Evolutionary conservation across 169 alveolate species (phyloP).

Genomic region (Eimeria sp.): DNA sequence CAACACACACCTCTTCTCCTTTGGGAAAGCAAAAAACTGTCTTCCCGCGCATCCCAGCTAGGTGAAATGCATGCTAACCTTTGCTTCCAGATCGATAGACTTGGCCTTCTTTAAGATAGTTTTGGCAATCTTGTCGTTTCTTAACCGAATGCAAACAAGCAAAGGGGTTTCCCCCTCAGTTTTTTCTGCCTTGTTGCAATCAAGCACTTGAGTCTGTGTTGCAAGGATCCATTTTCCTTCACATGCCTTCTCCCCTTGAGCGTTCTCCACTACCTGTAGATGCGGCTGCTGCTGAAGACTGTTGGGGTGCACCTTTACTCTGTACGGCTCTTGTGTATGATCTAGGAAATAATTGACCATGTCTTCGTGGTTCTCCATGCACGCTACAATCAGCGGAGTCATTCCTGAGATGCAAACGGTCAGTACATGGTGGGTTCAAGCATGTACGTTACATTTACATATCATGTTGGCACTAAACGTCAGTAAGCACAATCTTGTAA

Average conservation of each 20-base stretch:
- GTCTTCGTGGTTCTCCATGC: conserved; percentile 80
- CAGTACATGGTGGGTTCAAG: background rate
- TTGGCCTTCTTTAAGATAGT: conserved; percentile 87
- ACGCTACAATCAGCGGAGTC: conserved; percentile 83
- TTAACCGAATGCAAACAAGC: conserved; percentile 90
- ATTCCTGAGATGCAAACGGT: conserved; percentile 27
- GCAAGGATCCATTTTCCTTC: conserved; percentile 79
- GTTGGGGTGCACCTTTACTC: conserved; percentile 59
- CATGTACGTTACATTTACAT: background rate
- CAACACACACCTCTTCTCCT: background rate
- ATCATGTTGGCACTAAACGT: background rate
- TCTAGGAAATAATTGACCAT: conserved; percentile 75
- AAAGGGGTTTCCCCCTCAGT: conserved; percentile 92
- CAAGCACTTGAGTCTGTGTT: conserved; percentile 83
- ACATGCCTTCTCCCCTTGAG: conserved; percentile 30
- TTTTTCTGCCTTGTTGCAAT: conserved; percentile 87
- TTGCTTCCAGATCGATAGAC: conserved; percentile 84
- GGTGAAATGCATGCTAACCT: conserved; percentile 25
- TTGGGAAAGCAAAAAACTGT: background rate
- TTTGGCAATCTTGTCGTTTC: conserved; percentile 90
- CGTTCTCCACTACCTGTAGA: conserved; percentile 52
- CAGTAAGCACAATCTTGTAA: background rate
- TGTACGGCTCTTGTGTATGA: conserved; percentile 72
- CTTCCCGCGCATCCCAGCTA: background rate
- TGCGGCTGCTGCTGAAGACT: conserved; percentile 73